Conservation (phyloP, 2,329 filamentous ascomycete species). For the Pseudogymnoascus sp. region DNA sequence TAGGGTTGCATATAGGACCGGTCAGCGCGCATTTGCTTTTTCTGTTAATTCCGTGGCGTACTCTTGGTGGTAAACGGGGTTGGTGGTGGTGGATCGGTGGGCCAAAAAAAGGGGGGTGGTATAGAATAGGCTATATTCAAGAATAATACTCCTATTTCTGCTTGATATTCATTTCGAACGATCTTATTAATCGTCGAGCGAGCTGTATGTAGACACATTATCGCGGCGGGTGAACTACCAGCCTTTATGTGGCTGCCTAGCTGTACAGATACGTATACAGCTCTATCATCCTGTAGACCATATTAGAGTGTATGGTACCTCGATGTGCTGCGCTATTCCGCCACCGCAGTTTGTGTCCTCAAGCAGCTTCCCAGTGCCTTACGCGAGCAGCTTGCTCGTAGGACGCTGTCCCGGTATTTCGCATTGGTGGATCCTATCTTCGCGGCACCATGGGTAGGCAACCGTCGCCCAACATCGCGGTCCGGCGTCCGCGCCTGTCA, state of each 20-base stretch:
- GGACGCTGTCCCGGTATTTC: neutral
- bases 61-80: neutral
- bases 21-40: conserved; percentile 3
- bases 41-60: neutral
- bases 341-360: neutral
- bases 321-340: too few relatives aligned
- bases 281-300: too few relatives aligned
- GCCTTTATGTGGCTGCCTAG: too few relatives aligned
- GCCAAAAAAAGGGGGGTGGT: neutral
- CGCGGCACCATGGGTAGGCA: neutral
- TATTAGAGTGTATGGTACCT: too few relatives aligned
- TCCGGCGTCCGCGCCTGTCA: neutral
- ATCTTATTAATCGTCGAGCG: neutral
- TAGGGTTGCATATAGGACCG: conserved; percentile 5
- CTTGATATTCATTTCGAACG: neutral
- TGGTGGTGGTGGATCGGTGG: neutral
- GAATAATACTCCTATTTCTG: neutral
- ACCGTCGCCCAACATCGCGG: neutral
- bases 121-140: neutral
- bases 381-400: neutral
- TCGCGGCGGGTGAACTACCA: too few relatives aligned
- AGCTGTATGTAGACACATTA: neutral
- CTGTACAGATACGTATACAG: too few relatives aligned
- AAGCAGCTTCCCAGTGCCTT: neutral
- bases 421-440: neutral